Conservation (phyloP, 2,329 filamentous ascomycete genomes). For the Pseudopyricularia javanii region DNA sequence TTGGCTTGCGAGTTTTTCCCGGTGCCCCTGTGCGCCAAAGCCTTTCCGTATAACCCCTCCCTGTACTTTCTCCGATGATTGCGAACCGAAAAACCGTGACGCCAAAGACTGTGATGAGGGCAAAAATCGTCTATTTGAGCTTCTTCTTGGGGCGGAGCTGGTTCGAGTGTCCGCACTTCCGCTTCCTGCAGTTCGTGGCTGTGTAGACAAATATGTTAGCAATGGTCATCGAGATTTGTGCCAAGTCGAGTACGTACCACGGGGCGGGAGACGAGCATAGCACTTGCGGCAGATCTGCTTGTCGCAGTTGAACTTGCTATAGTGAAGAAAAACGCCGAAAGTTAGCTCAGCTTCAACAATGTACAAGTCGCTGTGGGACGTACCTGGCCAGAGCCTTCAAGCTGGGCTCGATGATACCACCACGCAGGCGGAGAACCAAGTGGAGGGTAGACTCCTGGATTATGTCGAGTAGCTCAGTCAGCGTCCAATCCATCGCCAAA, state of each 20-base stretch:
- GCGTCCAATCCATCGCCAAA: no score
- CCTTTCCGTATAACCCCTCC: not conserved
- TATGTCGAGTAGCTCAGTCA: no score
- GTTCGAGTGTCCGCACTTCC: slow-evolving; percentile 99
- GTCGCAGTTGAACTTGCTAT: slow-evolving; percentile 98
- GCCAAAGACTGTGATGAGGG: slow-evolving; percentile 2
- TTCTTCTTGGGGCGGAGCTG: slow-evolving; percentile 99
- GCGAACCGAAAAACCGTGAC: slow-evolving; percentile 3
- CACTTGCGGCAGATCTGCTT: slow-evolving; percentile 99
- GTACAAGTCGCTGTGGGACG: not conserved
- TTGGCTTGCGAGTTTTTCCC: not conserved
- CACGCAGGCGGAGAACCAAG: slow-evolving; percentile 93
- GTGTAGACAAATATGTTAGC: not conserved
- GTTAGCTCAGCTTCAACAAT: not conserved
- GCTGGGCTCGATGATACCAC: slow-evolving; percentile 98
- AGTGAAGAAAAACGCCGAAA: not conserved
- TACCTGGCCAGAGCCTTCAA: slow-evolving; percentile 76
- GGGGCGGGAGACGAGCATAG: slow-evolving; percentile 90
- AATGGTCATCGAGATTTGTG: not conserved
- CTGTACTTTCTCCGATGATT: slow-evolving; percentile 2
- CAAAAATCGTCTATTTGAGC: slow-evolving; percentile 32
- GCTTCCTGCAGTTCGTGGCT: slow-evolving; percentile 98
- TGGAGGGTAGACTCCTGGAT: slow-evolving; percentile 98
- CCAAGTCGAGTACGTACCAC: slow-evolving; percentile 34
- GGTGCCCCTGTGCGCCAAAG: not conserved